These are phyloP conservation scores for Ilex aquifolium DNA, from an alignment of 257 asterid genomes.

Conservation along the genomic window DNA sequence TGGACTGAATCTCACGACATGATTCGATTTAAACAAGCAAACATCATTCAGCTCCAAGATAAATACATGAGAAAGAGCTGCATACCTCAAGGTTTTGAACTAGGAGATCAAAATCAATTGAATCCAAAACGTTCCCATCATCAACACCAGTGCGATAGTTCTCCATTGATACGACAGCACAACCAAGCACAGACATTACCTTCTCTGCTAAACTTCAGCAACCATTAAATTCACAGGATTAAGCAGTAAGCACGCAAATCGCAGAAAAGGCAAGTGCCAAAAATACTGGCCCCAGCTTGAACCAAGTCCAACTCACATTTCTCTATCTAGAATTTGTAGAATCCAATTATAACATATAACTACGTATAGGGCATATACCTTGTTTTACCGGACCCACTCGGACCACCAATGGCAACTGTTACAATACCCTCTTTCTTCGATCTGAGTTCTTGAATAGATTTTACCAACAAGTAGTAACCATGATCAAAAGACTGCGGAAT, in stretches of 20 bases:
- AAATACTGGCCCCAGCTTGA: no score
- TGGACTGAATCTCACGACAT: not conserved
- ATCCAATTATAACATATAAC: constrained; percentile 1
- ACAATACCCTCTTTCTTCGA: constrained; percentile 86
- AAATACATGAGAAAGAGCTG: not conserved
- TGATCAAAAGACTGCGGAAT: constrained; percentile 86
- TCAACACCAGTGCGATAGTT: constrained; percentile 90
- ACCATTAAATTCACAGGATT: constrained; percentile 29
- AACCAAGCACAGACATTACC: constrained; percentile 93
- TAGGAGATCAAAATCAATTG: constrained; percentile 83
- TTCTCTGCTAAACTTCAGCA: constrained; percentile 94
- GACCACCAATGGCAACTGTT: constrained; percentile 96
- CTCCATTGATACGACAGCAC: constrained; percentile 87
- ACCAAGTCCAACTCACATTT: no score
- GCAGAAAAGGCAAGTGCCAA: not conserved
- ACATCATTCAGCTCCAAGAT: not conserved
- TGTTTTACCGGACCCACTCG: constrained; percentile 96
- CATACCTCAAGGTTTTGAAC: constrained; percentile 85
- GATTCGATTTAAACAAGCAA: constrained; percentile 3
- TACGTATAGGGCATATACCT: constrained; percentile 41
- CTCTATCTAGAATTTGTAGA: no score
- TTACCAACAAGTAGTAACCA: constrained; percentile 95
- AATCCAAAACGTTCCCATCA: constrained; percentile 84
- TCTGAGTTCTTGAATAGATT: constrained; percentile 94
- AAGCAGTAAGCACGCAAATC: not conserved